Conservation (phyloP, 2,329 filamentous ascomycete genomes). For the Cucurbitaria berberidis region DNA sequence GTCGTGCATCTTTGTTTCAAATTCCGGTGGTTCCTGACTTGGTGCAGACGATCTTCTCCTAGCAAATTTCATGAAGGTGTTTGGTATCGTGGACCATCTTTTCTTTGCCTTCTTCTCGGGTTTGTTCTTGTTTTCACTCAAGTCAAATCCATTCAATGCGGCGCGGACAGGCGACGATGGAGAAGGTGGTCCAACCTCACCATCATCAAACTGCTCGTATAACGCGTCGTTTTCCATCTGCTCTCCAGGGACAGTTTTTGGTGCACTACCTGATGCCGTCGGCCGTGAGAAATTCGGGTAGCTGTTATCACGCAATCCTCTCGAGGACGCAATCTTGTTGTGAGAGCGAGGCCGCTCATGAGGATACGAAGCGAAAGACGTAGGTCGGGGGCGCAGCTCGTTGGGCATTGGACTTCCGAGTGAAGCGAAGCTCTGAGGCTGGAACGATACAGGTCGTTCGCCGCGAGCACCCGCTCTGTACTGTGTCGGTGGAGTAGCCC, state of each 20-base stretch:
- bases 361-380: slow-evolving; percentile 30
- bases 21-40: slow-evolving; percentile 15
- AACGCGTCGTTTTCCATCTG: slow-evolving; percentile 30
- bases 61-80: slow-evolving; percentile 28
- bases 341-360: slow-evolving; percentile 33
- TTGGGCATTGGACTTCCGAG: slow-evolving; percentile 23
- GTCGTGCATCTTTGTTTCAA: slow-evolving; percentile 15
- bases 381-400: slow-evolving; percentile 28
- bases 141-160: slow-evolving; percentile 10
- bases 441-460: slow-evolving; percentile 21
- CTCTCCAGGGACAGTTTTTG: slow-evolving; percentile 29
- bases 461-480: background rate
- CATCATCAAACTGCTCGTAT: slow-evolving; percentile 22
- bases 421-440: slow-evolving; percentile 20
- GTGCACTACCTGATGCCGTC: slow-evolving; percentile 20
- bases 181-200: slow-evolving; percentile 27
- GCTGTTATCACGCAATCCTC: slow-evolving; percentile 32
- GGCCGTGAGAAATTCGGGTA: slow-evolving; percentile 34
- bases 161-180: slow-evolving; percentile 19
- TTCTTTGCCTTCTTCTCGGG: slow-evolving; percentile 29
- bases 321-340: slow-evolving; percentile 38
- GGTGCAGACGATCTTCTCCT: slow-evolving; percentile 22
- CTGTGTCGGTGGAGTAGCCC: slow-evolving; percentile 17
- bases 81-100: slow-evolving; percentile 34
- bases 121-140: slow-evolving; percentile 17